Evolutionary conservation across 495 filamentous ascomycete genomes (phyloP).

Genomic region (Penicillium bialowiezense): DNA sequence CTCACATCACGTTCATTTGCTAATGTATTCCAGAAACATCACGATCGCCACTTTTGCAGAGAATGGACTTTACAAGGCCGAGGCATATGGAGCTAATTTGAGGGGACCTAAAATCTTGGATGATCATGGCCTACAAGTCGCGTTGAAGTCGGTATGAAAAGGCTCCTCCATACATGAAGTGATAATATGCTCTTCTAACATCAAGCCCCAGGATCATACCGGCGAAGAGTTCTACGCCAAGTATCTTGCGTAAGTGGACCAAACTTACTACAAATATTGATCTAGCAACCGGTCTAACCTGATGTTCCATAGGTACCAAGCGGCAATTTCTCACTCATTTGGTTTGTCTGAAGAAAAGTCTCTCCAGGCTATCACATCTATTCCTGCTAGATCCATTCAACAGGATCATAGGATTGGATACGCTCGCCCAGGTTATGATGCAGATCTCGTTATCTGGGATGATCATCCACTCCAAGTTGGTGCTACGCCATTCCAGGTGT

Average conservation of each 20-base stretch:
- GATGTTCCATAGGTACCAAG: background rate
- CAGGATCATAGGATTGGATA: background rate
- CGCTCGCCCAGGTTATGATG: background rate
- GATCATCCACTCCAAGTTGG: background rate
- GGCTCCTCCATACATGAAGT: background rate
- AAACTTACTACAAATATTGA: background rate
- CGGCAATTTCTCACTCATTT: background rate
- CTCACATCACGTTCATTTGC: background rate
- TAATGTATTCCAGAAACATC: background rate
- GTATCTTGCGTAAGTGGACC: background rate
- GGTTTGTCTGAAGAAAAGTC: background rate
- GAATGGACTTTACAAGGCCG: background rate
- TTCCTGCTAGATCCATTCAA: background rate
- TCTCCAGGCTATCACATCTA: background rate
- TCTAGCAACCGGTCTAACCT: background rate
- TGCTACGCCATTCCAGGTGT: background rate
- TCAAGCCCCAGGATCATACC: background rate
- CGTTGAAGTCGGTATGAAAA: background rate
- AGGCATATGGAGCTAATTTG: background rate
- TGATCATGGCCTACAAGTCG: background rate
- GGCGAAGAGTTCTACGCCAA: background rate
- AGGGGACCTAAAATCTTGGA: background rate
- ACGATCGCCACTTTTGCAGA: background rate
- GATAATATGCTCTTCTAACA: background rate
- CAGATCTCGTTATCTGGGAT: background rate